A percentile compares a stretch with the other conserved stretches of the same genome.
phyloP scores from a whole-genome alignment of 768 basidiomycete genomes.

The Leccinum broughii region DNA sequence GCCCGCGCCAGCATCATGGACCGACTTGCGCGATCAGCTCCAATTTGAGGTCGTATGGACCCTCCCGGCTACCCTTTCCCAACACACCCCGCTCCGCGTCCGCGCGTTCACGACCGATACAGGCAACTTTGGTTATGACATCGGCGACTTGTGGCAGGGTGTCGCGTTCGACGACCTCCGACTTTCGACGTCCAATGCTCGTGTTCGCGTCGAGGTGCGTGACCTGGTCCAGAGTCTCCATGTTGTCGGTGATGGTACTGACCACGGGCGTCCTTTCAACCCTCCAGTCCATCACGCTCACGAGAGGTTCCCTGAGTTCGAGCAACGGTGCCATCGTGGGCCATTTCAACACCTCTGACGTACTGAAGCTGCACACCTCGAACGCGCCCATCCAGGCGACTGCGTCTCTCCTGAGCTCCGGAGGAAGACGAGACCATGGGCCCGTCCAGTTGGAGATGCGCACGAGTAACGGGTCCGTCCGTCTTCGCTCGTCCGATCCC shows the following conservation, averaged over 20 bases:
- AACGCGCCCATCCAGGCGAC: constrained; percentile 36
- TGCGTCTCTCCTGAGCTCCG: constrained; percentile 24
- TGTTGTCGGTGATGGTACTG: background rate
- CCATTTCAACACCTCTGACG: constrained; percentile 33
- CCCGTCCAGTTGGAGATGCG: constrained; percentile 17
- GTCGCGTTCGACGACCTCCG: constrained; percentile 30
- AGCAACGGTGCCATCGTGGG: constrained; percentile 39
- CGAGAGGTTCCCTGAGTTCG: constrained; percentile 25
- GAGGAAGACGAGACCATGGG: background rate
- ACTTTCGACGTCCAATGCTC: constrained; percentile 24
- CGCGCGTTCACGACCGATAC: constrained; percentile 31
- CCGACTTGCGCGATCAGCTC: constrained; percentile 13
- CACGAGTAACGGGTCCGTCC: constrained; percentile 26
- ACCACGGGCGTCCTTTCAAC: background rate
- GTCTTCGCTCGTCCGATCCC: background rate
- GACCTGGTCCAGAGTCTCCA: background rate
- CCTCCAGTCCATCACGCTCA: constrained; percentile 34
- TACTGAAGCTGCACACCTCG: constrained; percentile 34
- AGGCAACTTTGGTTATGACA: constrained; percentile 29
- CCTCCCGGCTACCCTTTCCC: constrained; percentile 26
- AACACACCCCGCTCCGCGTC: constrained; percentile 22
- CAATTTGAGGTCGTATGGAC: constrained; percentile 32
- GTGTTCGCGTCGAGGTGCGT: constrained; percentile 33
- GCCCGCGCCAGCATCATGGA: constrained; percentile 1
- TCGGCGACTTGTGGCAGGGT: constrained; percentile 30